Evolutionary conservation across 1,139 yeast genomes (phyloP).

Genomic region (Blastobotrys malaysiensis): DNA sequence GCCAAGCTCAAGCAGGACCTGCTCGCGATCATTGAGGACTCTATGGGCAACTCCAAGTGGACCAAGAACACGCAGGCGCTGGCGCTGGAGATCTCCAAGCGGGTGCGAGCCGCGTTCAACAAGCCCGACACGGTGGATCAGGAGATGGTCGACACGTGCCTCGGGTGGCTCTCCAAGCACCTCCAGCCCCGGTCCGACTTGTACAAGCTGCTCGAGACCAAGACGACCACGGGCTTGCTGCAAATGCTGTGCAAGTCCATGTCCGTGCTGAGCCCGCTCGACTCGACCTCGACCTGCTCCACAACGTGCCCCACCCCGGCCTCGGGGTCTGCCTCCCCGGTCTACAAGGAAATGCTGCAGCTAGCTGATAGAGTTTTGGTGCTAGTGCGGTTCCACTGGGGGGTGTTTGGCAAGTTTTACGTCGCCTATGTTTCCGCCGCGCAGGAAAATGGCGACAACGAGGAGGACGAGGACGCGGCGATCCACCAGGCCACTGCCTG

Average conservation of each 20-base stretch:
- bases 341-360: slow-evolving; percentile 42
- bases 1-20: slow-evolving; percentile 50
- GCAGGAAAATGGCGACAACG: slow-evolving; percentile 5
- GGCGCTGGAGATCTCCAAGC: slow-evolving; percentile 63
- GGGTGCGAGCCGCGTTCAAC: slow-evolving; percentile 36
- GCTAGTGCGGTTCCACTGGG: slow-evolving; percentile 66
- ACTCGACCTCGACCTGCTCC: slow-evolving; percentile 18
- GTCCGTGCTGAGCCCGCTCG: slow-evolving; percentile 20
- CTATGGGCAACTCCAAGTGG: slow-evolving; percentile 86
- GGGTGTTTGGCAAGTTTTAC: slow-evolving; percentile 50
- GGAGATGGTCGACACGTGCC: slow-evolving; percentile 53
- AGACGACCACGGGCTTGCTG: slow-evolving; percentile 25
- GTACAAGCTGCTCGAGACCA: slow-evolving; percentile 67
- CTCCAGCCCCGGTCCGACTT: slow-evolving; percentile 80
- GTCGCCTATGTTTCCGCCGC: slow-evolving; percentile 18
- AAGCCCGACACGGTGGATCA: slow-evolving; percentile 14
- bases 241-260: slow-evolving; percentile 17
- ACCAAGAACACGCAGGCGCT: slow-evolving; percentile 73
- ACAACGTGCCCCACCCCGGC: slow-evolving; percentile 18
- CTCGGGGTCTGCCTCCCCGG: slow-evolving; percentile 16
- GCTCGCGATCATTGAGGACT: slow-evolving; percentile 75
- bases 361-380: slow-evolving; percentile 52
- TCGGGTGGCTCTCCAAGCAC: slow-evolving; percentile 78
- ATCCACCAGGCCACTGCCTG: slow-evolving; percentile 3
- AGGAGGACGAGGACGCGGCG: slow-evolving; percentile 1